phyloP scores from a whole-genome alignment of 768 basidiomycete genomes.

The Terana coerulea region DNA sequence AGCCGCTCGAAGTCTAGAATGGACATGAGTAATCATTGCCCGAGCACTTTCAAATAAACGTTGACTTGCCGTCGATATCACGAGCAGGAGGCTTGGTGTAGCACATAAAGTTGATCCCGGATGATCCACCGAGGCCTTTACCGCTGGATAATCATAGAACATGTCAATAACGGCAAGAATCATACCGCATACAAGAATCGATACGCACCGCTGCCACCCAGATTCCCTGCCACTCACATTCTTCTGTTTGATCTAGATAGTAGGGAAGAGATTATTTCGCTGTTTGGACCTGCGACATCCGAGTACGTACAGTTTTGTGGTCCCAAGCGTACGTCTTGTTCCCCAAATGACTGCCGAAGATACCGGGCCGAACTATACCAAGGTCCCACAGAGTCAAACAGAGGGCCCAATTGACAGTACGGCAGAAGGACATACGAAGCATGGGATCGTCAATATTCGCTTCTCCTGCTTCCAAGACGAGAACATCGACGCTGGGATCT shows the following conservation, averaged over 20 bases:
- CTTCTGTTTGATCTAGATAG: constrained; percentile 9
- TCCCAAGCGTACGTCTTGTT: constrained; percentile 11
- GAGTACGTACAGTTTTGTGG: constrained; percentile 7
- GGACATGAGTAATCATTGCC: neutral
- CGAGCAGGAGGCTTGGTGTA: constrained; percentile 11
- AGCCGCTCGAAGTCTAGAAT: constrained; percentile 20
- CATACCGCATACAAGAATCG: neutral
- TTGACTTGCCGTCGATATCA: constrained; percentile 11
- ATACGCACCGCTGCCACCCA: constrained; percentile 7
- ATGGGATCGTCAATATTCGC: constrained; percentile 15
- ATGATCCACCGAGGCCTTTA: constrained; percentile 14
- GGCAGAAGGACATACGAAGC: neutral
- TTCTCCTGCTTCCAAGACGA: constrained; percentile 31
- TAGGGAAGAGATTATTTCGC: neutral
- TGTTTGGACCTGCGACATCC: neutral
- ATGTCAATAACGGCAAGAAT: neutral
- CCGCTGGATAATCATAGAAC: constrained; percentile 2
- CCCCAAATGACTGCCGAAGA: constrained; percentile 13
- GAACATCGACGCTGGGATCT: constrained; percentile 30
- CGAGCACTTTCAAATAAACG: too few relatives aligned
- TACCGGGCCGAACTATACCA: constrained; percentile 10
- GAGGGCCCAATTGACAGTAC: neutral
- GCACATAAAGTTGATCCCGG: constrained; percentile 16
- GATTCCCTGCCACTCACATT: neutral
- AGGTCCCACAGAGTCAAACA: neutral